phyloP scores from a whole-genome alignment of 768 basidiomycete genomes.

The Cyclocybe aegerita region DNA sequence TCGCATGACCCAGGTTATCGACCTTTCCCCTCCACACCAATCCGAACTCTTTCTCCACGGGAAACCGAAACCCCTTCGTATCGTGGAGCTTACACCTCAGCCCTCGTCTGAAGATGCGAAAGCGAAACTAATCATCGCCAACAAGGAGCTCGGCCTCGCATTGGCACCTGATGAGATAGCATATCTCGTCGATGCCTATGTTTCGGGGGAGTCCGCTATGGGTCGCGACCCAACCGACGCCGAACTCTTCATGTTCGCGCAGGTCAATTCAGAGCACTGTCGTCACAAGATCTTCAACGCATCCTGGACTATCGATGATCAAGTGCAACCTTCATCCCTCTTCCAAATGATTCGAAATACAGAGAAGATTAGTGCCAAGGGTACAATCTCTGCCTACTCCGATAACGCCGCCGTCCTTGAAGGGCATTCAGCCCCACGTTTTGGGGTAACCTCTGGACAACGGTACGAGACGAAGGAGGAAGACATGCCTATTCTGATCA shows the following conservation, averaged over 20 bases:
- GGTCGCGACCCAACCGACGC: slow-evolving; percentile 92
- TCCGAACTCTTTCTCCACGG: slow-evolving; percentile 58
- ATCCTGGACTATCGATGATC: slow-evolving; percentile 85
- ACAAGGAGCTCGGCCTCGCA: slow-evolving; percentile 85
- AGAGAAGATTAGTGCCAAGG: slow-evolving; percentile 67
- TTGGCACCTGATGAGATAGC: slow-evolving; percentile 87
- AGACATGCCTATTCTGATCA: slow-evolving; percentile 86
- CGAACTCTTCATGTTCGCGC: slow-evolving; percentile 99
- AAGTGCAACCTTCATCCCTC: slow-evolving; percentile 64
- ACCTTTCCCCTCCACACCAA: slow-evolving; percentile 57
- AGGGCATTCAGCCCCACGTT: slow-evolving; percentile 74
- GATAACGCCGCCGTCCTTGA: slow-evolving; percentile 96
- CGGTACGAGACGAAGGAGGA: slow-evolving; percentile 63
- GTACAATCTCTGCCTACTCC: slow-evolving; percentile 95
- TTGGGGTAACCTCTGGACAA: slow-evolving; percentile 46
- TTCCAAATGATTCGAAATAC: slow-evolving; percentile 99
- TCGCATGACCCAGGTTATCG: slow-evolving; percentile 91
- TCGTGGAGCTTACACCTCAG: slow-evolving; percentile 55
- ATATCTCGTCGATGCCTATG: slow-evolving; percentile 88
- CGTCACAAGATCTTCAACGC: slow-evolving; percentile 99
- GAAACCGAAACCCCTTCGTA: slow-evolving; percentile 64
- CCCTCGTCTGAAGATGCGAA: slow-evolving; percentile 41
- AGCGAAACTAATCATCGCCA: slow-evolving; percentile 70
- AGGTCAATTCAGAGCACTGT: slow-evolving; percentile 99
- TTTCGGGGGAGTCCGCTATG: slow-evolving; percentile 65